Conservation (phyloP, 129 eudicot species). For the Logfia minima region DNA sequence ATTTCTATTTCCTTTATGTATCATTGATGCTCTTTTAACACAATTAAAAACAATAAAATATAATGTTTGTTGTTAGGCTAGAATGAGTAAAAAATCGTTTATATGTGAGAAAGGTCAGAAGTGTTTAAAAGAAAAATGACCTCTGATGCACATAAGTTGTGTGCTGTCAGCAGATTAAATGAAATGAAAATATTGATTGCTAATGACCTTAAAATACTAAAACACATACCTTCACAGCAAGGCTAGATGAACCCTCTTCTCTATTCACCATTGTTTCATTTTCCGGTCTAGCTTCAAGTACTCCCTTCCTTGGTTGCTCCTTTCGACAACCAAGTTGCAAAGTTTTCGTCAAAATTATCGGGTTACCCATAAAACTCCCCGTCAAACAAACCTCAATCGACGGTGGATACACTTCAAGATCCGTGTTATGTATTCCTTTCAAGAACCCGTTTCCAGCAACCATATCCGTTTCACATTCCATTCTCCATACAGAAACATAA, state of each 20-base stretch:
- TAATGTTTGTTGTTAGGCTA: too few species aligned
- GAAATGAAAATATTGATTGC: background rate
- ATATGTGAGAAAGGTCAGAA: too few species aligned
- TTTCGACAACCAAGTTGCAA: conserved; percentile 47
- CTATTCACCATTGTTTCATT: conserved; percentile 45
- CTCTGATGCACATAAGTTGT: too few species aligned
- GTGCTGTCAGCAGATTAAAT: background rate
- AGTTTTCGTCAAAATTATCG: conserved; percentile 65
- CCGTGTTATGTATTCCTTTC: conserved; percentile 40
- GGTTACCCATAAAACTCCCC: conserved; percentile 68
- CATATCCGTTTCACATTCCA: conserved; percentile 67
- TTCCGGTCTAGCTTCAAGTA: conserved; percentile 80
- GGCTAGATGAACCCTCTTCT: conserved; percentile 40
- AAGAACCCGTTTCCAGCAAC: conserved; percentile 44
- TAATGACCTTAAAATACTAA: background rate
- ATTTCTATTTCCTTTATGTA: too few species aligned
- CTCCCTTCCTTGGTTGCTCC: conserved; percentile 56
- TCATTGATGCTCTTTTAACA: too few species aligned
- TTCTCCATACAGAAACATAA: conserved; percentile 50
- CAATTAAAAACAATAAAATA: too few species aligned
- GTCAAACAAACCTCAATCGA: conserved; percentile 79
- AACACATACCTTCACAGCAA: conserved; percentile 48
- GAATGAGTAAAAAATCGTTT: too few species aligned
- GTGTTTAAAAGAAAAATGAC: too few species aligned
- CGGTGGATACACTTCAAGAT: conserved; percentile 46